These are phyloP conservation scores for Trichoderma breve DNA, from an alignment of 2,329 filamentous ascomycete species.

Conservation along the genomic window DNA sequence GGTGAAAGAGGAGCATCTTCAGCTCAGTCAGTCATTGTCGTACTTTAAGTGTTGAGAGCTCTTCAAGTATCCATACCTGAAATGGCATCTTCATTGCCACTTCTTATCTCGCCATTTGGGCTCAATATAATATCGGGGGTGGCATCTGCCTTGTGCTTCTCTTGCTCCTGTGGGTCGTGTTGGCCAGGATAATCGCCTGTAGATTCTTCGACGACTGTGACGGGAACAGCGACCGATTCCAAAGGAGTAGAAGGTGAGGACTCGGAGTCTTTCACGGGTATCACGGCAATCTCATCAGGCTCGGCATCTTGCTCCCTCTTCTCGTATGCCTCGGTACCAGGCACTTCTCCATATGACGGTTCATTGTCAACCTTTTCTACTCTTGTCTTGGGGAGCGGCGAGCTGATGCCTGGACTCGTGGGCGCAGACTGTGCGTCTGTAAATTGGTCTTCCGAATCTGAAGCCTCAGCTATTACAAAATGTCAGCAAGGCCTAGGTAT, in stretches of 20 bases:
- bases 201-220: conserved; percentile 54
- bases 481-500: conserved; percentile 27
- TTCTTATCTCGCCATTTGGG: conserved; percentile 43
- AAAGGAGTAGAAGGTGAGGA: conserved; percentile 25
- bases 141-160: conserved; percentile 51
- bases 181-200: conserved; percentile 42
- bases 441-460: conserved; percentile 68
- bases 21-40: conserved; percentile 27
- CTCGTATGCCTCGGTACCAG: conserved; percentile 57
- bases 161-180: conserved; percentile 44
- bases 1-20: conserved; percentile 30
- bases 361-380: conserved; percentile 57
- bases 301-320: conserved; percentile 56
- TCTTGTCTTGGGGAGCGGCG: conserved; percentile 57
- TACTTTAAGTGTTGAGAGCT: conserved; percentile 23
- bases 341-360: conserved; percentile 57
- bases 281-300: conserved; percentile 59
- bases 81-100: conserved; percentile 27
- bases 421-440: conserved; percentile 61
- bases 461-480: conserved; percentile 43
- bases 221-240: conserved; percentile 39
- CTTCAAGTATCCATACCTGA: conserved; percentile 31
- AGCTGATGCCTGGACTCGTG: conserved; percentile 42
- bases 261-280: conserved; percentile 31
- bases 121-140: conserved; percentile 52